Conservation (phyloP, 306 rosid species). For the Sicyos baderoa region DNA sequence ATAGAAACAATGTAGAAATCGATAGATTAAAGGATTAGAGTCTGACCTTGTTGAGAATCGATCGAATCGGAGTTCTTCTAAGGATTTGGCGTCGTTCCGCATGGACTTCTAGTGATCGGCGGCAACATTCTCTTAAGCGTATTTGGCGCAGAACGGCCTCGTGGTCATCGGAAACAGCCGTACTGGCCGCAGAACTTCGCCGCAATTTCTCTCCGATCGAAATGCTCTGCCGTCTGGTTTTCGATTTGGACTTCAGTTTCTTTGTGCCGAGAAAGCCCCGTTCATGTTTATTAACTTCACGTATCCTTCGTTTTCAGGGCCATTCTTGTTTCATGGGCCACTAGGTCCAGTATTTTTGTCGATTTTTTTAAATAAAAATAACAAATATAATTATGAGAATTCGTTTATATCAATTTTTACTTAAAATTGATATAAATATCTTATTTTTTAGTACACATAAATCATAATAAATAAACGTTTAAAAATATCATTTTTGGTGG, state of each 20-base stretch:
- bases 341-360: background rate
- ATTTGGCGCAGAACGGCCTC: constrained; percentile 52
- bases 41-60: constrained; percentile 66
- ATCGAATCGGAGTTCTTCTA: constrained; percentile 40
- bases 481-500: too few species aligned
- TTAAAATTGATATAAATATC: too few species aligned
- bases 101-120: too few species aligned
- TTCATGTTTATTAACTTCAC: too few species aligned
- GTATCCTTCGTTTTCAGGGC: background rate
- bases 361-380: background rate
- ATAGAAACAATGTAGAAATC: too few species aligned
- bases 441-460: too few species aligned
- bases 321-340: background rate
- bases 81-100: constrained; percentile 30
- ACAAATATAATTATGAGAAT: too few species aligned
- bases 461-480: too few species aligned
- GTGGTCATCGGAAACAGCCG: constrained; percentile 45
- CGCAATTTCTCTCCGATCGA: constrained; percentile 33
- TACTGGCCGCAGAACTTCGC: constrained; percentile 54
- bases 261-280: too few species aligned
- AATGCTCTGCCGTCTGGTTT: background rate
- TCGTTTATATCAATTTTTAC: too few species aligned
- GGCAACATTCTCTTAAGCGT: too few species aligned
- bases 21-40: background rate
- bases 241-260: too few species aligned